Conservation (phyloP, 805 yeast species). For the Zygosaccharomyces bisporus region DNA sequence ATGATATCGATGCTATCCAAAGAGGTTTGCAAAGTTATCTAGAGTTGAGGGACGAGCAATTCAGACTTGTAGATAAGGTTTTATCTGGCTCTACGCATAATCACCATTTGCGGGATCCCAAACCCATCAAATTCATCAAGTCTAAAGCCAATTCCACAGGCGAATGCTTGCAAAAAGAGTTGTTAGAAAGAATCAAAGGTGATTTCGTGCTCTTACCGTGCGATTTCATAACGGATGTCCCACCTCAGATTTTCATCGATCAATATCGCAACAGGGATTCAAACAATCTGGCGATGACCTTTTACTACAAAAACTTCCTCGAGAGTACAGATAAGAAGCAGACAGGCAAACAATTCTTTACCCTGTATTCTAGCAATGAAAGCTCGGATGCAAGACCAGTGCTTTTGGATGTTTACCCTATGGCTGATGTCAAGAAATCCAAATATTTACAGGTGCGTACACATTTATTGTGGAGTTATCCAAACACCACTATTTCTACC, state of each 20-base stretch:
- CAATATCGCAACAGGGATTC: constrained; percentile 71
- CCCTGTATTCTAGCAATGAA: constrained; percentile 55
- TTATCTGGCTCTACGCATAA: constrained; percentile 25
- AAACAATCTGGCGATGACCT: constrained; percentile 65
- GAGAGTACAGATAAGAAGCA: constrained; percentile 78
- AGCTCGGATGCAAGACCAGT: constrained; percentile 36
- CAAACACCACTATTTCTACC: constrained; percentile 72
- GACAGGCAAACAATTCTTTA: constrained; percentile 52
- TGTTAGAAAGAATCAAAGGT: constrained; percentile 40
- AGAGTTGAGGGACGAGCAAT: constrained; percentile 37
- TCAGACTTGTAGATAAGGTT: constrained; percentile 25
- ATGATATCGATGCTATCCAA: constrained; percentile 45
- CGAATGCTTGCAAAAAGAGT: constrained; percentile 48
- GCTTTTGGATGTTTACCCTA: constrained; percentile 69
- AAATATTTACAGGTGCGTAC: constrained; percentile 76
- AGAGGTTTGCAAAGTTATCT: constrained; percentile 49
- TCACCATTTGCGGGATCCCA: constrained; percentile 32
- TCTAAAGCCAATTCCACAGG: constrained; percentile 57
- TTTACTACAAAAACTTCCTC: constrained; percentile 69
- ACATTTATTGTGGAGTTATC: constrained; percentile 86
- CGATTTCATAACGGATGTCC: constrained; percentile 88
- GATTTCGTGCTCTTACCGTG: constrained; percentile 87
- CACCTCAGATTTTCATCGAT: constrained; percentile 84
- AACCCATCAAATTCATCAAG: constrained; percentile 41
- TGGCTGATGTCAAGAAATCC: constrained; percentile 62